Evolutionary conservation across 2,329 filamentous ascomycete species (phyloP).

Genomic region (Penicillium janthinellum): DNA sequence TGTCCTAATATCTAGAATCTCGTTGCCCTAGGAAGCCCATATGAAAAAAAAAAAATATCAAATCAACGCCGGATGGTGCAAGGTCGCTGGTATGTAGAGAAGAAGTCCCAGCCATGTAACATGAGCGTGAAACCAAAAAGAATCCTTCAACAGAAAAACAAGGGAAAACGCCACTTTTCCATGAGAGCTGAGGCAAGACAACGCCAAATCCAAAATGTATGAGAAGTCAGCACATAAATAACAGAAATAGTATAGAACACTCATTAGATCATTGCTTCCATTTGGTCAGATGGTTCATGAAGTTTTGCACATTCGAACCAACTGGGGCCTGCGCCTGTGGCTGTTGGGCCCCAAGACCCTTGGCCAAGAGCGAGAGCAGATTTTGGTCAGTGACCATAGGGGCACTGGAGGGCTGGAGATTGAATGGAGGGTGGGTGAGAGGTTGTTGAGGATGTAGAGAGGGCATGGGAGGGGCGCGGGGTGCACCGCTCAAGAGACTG

Average conservation of each 20-base stretch:
- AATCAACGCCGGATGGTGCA: constrained; percentile 25
- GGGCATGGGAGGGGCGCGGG: constrained; percentile 37
- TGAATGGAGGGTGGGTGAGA: constrained; percentile 33
- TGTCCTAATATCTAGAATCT: constrained; percentile 24
- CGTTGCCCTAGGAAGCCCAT: constrained; percentile 7
- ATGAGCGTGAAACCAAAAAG: neutral
- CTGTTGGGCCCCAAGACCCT: constrained; percentile 40
- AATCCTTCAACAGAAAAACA: constrained; percentile 6
- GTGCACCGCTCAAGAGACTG: constrained; percentile 43
- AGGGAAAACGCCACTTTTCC: constrained; percentile 1
- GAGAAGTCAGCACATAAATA: constrained; percentile 10
- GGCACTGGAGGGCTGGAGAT: constrained; percentile 31
- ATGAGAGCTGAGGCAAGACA: constrained; percentile 11
- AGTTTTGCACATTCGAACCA: constrained; percentile 48
- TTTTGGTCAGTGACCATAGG: constrained; percentile 38
- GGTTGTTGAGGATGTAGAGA: constrained; percentile 32
- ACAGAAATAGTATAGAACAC: constrained; percentile 11
- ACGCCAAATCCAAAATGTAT: constrained; percentile 26
- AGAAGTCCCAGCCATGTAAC: constrained; percentile 18
- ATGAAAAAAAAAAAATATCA: neutral
- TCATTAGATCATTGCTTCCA: constrained; percentile 47
- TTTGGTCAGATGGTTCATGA: constrained; percentile 51
- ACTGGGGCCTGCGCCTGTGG: constrained; percentile 38
- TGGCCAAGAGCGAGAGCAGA: constrained; percentile 42
- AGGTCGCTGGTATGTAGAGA: constrained; percentile 7